phyloP scores from a whole-genome alignment of 2,329 filamentous ascomycete genomes.

The Daldinia sp. region DNA sequence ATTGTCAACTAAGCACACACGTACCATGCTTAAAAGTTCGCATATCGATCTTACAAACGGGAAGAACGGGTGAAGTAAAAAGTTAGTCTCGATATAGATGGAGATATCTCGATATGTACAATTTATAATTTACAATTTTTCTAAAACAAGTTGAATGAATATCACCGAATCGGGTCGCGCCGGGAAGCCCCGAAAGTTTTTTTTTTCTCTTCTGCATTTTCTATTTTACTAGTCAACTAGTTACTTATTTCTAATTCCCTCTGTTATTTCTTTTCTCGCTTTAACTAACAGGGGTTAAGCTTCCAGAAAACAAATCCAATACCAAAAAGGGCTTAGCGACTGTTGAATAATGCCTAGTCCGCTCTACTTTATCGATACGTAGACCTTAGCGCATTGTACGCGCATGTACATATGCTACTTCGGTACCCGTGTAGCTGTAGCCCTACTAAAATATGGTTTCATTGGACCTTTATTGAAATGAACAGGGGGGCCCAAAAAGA shows the following conservation, averaged over 20 bases:
- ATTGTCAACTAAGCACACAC: neutral
- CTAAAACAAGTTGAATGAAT: conserved; percentile 1
- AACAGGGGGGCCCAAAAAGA: conserved; percentile 4
- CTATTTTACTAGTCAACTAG: no score
- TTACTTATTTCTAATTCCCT: no score
- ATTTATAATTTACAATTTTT: neutral
- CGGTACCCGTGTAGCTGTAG: conserved; percentile 25
- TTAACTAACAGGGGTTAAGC: conserved; percentile 1
- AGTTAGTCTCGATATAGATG: neutral
- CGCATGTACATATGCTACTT: conserved; percentile 22
- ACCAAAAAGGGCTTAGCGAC: neutral
- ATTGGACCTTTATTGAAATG: conserved; percentile 26
- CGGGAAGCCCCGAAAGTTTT: conserved; percentile 6
- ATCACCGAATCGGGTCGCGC: conserved; percentile 4
- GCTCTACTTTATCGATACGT: conserved; percentile 7
- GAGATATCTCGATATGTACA: neutral
- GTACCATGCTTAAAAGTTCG: neutral
- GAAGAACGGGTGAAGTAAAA: neutral
- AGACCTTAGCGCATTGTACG: conserved; percentile 1
- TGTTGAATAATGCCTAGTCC: conserved; percentile 7
- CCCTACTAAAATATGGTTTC: conserved; percentile 33
- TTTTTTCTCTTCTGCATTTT: neutral
- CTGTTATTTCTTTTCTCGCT: neutral
- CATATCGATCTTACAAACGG: neutral
- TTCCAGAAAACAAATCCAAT: conserved; percentile 10